phyloP scores from a whole-genome alignment of 2,329 filamentous ascomycete genomes.

The Cryphonectria carpinicola region DNA sequence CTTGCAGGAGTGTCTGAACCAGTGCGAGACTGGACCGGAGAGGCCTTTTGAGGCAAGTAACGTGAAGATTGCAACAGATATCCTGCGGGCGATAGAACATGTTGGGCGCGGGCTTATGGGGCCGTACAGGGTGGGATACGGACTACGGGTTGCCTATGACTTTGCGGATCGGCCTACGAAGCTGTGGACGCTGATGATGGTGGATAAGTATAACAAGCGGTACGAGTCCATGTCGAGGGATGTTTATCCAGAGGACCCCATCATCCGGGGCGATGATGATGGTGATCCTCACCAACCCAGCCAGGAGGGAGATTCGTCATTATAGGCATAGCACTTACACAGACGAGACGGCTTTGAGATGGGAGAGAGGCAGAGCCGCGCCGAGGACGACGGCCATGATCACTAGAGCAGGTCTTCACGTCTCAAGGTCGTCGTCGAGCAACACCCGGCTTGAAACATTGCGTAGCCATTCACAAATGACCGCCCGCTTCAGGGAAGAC shows the following conservation, averaged over 20 bases:
- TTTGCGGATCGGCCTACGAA: constrained; percentile 41
- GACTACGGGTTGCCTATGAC: constrained; percentile 45
- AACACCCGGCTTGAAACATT: constrained; percentile 5
- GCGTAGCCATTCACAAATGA: constrained; percentile 5
- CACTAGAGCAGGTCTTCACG: not conserved
- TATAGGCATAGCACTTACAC: not conserved
- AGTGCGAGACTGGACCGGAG: constrained; percentile 37
- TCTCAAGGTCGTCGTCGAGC: not conserved
- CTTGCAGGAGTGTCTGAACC: constrained; percentile 42
- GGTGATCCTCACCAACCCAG: not conserved
- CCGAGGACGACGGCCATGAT: not conserved
- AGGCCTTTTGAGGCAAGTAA: constrained; percentile 34
- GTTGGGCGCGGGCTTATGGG: constrained; percentile 44
- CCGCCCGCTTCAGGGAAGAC: too few species aligned
- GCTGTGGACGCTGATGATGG: constrained; percentile 39
- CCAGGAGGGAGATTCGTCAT: not conserved
- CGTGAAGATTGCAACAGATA: constrained; percentile 36
- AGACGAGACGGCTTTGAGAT: not conserved
- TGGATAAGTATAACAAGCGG: constrained; percentile 17
- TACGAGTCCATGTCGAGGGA: constrained; percentile 25
- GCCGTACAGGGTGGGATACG: constrained; percentile 43
- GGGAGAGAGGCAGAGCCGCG: not conserved
- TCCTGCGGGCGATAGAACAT: constrained; percentile 44
- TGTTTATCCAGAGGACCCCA: constrained; percentile 11
- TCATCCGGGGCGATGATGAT: not conserved